Percentiles rank a stretch among this genome's conserved stretches.
These are phyloP conservation scores for Phaffia tasmanica DNA, from an alignment of 768 basidiomycete species.

Conservation along the genomic window DNA sequence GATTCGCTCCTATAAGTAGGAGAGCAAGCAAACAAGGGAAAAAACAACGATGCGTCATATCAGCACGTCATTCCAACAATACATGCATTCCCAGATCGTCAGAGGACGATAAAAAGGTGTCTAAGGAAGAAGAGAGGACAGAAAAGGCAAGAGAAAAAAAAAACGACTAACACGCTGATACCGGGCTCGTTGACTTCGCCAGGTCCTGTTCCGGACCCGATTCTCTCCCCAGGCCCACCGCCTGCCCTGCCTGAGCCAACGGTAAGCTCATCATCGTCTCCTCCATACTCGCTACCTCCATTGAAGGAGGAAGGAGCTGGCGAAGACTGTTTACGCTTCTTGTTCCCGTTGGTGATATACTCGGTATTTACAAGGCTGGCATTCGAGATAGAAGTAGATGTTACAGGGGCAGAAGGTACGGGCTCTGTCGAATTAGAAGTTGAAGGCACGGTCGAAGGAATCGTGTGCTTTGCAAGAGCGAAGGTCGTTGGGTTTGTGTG, in stretches of 20 bases:
- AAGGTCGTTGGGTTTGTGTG: no score
- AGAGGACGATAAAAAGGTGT: not conserved
- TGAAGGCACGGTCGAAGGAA: no score
- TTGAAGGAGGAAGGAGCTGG: not conserved
- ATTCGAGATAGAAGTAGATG: no score
- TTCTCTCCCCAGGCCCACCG: constrained; percentile 6
- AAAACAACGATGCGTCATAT: not conserved
- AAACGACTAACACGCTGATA: constrained; percentile 16
- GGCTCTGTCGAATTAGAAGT: no score
- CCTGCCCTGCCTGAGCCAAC: not conserved
- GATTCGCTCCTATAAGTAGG: constrained; percentile 18
- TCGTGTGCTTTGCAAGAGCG: no score
- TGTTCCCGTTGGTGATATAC: no score
- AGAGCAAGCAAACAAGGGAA: not conserved
- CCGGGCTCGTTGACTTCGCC: constrained; percentile 25
- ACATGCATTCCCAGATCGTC: not conserved
- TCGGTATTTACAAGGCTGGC: no score
- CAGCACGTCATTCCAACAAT: not conserved
- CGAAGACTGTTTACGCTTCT: not conserved
- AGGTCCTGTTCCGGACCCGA: constrained; percentile 15
- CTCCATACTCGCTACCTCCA: constrained; percentile 2
- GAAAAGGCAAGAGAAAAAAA: not conserved
- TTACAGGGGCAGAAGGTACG: no score
- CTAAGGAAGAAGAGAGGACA: not conserved
- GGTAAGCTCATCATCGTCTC: constrained; percentile 5